A percentile compares a stretch with the other conserved stretches of the same genome.
Conservation (phyloP, 257 asterid species). For the Solanum raphanifolium region DNA sequence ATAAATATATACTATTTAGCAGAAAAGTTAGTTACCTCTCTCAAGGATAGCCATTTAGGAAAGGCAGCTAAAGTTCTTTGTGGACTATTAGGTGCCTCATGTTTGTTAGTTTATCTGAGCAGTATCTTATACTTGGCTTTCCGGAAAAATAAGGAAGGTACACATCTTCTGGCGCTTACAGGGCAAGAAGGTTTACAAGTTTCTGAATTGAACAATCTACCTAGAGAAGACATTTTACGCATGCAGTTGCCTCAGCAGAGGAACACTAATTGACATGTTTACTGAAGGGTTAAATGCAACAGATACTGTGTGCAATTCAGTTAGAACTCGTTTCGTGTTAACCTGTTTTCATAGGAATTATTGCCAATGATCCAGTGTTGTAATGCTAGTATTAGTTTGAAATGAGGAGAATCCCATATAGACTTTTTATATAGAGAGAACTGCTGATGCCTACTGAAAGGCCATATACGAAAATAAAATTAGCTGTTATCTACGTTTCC, state of each 20-base stretch:
- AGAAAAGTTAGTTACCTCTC: conserved; percentile 45
- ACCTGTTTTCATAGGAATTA: background rate
- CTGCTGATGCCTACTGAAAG: background rate
- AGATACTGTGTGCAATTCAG: background rate
- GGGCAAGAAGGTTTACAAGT: conserved; percentile 28
- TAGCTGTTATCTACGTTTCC: background rate
- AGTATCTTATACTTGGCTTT: conserved; percentile 55
- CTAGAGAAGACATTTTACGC: conserved; percentile 62
- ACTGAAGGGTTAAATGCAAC: conserved; percentile 7
- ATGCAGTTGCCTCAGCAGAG: conserved; percentile 79
- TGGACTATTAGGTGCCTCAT: conserved; percentile 55
- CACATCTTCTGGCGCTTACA: conserved; percentile 52
- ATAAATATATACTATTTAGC: conserved; percentile 73
- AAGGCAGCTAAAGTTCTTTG: conserved; percentile 34
- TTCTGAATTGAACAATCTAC: conserved; percentile 23
- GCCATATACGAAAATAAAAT: background rate
- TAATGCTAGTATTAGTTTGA: background rate
- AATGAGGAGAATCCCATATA: background rate
- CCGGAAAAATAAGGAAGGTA: conserved; percentile 52
- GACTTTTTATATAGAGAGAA: background rate
- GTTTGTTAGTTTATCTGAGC: conserved; percentile 55
- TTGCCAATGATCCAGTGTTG: background rate
- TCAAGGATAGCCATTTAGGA: conserved; percentile 37
- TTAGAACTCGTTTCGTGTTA: background rate
- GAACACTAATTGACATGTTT: conserved; percentile 16